Base-by-base conservation (phyloP, 2,329 filamentous ascomycete genomes). In the Monosporascus sp. region DNA sequence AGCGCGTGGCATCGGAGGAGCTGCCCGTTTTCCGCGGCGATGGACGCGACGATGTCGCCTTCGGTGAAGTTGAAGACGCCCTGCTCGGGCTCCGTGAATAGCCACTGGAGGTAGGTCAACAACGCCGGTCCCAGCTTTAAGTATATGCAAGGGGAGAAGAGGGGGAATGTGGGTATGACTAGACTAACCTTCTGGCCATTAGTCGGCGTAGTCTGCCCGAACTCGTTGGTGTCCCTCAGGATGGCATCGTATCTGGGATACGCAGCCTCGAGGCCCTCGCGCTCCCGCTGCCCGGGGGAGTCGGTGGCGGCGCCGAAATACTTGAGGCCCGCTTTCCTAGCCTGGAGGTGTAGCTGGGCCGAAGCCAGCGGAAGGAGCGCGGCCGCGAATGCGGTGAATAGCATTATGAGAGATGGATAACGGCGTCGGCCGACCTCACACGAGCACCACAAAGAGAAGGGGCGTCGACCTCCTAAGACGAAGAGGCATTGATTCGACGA, bases 261-360 rank as follows among this genome's bases (percentile, higher is more conserved):
- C 9, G 72, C 68, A 22, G 77, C 67, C 56, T 80, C 75, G 7
- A 66, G 64, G 18, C 82, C 81, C 3, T 63, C 67, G 25, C 71
- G 68, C 60, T 74, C 70, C 31, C 70, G 69, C 56, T 68, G 63
- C 6, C 65, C 67, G 3, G 68, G 68, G 6, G 67, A 64, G 65
- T 87, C 83, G 31, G 83, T 83, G 2, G 83, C 83, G 1, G 82
- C 78, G 52, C 83, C 83, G 51, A 85, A 85, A 70, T 84, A 86
- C 55, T 74, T 63, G 51, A 79, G 70, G 5, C 81, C 81, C 35
- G 78, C 76, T 51, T 75, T 72, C 54, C 77, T 73, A 11, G 80
- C 80, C 25, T 77, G 70, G 41, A 71, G 63, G 59, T 81, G 67
- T 15, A 83, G 73, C 56, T 75, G 72, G 25, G 61, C 68, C 6